These are phyloP conservation scores for Xylariaceae sp. DNA, from an alignment of 2,329 filamentous ascomycete species.

Conservation along the genomic window DNA sequence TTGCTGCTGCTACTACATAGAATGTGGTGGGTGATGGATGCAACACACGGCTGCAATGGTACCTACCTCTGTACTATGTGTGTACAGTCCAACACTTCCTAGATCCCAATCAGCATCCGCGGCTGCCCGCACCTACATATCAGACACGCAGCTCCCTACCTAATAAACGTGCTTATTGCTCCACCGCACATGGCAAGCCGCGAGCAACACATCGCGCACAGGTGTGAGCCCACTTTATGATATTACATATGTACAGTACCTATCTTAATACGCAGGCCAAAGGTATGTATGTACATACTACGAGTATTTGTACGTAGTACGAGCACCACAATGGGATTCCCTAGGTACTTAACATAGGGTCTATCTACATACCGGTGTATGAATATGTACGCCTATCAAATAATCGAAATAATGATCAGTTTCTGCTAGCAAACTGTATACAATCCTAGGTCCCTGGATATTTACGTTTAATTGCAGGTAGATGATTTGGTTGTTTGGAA, in stretches of 20 bases:
- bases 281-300: too few relatives aligned
- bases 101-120: conserved; percentile 15
- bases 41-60: conserved; percentile 17
- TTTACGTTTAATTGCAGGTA: too few relatives aligned
- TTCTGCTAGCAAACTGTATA: too few relatives aligned
- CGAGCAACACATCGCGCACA: conserved; percentile 21
- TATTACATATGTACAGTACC: conserved; percentile 1
- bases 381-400: too few relatives aligned
- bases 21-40: conserved; percentile 18
- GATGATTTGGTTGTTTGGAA: too few relatives aligned
- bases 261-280: too few relatives aligned
- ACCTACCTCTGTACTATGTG: conserved; percentile 4
- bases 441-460: too few relatives aligned
- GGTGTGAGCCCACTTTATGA: conserved; percentile 23
- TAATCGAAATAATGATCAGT: too few relatives aligned
- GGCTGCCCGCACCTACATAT: neutral
- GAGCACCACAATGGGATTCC: too few relatives aligned
- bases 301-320: too few relatives aligned
- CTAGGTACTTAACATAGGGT: too few relatives aligned
- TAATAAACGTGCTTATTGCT: conserved; percentile 25
- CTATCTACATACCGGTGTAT: too few relatives aligned
- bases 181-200: conserved; percentile 30
- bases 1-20: neutral
- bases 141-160: conserved; percentile 9
- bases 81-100: conserved; percentile 5